phyloP scores from a whole-genome alignment of 1,284 basidiomycete genomes.

The Crucibulum parvulum region DNA sequence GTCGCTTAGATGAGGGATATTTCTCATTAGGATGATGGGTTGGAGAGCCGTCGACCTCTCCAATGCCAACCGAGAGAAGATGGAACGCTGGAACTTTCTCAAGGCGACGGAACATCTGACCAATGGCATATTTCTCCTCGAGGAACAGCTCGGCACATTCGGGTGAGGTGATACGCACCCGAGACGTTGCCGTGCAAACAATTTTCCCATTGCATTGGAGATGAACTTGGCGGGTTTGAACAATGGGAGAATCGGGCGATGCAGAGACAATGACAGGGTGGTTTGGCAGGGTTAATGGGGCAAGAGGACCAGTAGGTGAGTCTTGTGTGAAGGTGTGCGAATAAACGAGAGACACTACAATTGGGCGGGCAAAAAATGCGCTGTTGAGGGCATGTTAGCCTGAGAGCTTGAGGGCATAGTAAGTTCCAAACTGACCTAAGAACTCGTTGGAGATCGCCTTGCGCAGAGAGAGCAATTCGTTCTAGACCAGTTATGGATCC shows the following conservation, averaged over 20 bases:
- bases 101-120: constrained; percentile 69
- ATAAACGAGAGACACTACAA: constrained; percentile 61
- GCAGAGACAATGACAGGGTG: constrained; percentile 44
- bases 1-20: too few species aligned
- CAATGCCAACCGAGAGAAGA: too few species aligned
- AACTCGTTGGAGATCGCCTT: constrained; percentile 70
- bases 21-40: too few species aligned
- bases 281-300: constrained; percentile 40
- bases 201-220: constrained; percentile 60
- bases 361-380: constrained; percentile 66
- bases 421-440: constrained; percentile 52
- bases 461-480: constrained; percentile 67
- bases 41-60: too few species aligned
- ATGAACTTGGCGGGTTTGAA: constrained; percentile 68
- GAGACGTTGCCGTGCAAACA: constrained; percentile 69
- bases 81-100: constrained; percentile 56
- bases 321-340: constrained; percentile 48
- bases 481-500: constrained; percentile 41
- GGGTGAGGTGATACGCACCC: constrained; percentile 61
- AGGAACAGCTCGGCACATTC: constrained; percentile 65
- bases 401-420: background rate
- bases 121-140: constrained; percentile 74
- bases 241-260: constrained; percentile 56
- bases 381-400: constrained; percentile 35
- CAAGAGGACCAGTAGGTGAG: constrained; percentile 12